Conservation (phyloP, 2,329 filamentous ascomycete genomes). For the Helotiales sp. region DNA sequence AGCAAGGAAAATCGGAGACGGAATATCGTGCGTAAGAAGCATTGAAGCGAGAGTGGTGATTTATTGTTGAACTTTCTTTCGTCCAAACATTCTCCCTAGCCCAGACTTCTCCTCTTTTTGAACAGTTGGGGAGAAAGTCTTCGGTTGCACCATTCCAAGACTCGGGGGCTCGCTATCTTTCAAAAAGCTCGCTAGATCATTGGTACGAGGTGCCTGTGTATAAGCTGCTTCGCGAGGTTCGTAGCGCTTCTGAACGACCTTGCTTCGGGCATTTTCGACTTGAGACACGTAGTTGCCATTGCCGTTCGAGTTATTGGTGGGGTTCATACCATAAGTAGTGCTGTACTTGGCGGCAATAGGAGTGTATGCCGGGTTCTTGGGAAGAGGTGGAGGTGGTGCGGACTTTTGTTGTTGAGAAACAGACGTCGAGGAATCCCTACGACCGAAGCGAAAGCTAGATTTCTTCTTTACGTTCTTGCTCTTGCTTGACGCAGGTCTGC, state of each 20-base stretch:
- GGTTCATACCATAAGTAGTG: conserved; percentile 50
- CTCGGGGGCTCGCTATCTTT: conserved; percentile 28
- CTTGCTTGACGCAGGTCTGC: conserved; percentile 23
- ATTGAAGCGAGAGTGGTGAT: neutral
- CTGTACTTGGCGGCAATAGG: conserved; percentile 44
- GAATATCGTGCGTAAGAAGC: neutral
- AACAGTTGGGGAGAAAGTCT: conserved; percentile 21
- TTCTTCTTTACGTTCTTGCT: conserved; percentile 58
- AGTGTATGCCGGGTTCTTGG: conserved; percentile 32
- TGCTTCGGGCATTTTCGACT: conserved; percentile 25
- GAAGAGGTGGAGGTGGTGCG: conserved; percentile 36
- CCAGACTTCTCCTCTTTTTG: conserved; percentile 28
- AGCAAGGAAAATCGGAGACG: neutral
- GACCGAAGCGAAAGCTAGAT: conserved; percentile 57
- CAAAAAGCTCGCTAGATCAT: conserved; percentile 73
- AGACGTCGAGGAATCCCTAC: conserved; percentile 31
- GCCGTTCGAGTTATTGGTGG: conserved; percentile 37
- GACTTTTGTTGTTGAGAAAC: neutral
- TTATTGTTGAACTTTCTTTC: conserved; percentile 26
- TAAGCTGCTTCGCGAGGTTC: conserved; percentile 33
- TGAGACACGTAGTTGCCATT: conserved; percentile 34
- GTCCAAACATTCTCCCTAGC: conserved; percentile 31
- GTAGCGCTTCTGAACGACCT: conserved; percentile 53
- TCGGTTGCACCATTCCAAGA: conserved; percentile 19
- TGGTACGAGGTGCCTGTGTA: conserved; percentile 44